Evolutionary conservation across 225 moss, liverwort and hornwort species (phyloP), one percentile per base, ranked within the genome.

Genomic region (Climacium dendroides): DNA sequence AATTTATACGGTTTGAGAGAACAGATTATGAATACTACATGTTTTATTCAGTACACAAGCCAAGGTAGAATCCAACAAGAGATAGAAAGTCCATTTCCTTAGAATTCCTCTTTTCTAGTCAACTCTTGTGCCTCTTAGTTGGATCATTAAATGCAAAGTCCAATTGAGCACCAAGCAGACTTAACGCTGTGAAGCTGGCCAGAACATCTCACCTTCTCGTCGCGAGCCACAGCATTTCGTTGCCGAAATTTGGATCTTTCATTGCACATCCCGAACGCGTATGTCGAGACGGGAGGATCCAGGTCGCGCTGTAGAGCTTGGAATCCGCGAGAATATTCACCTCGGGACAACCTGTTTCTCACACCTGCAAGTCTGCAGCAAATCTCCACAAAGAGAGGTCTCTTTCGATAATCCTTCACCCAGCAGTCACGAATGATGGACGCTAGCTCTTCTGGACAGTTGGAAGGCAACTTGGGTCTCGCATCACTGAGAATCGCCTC

Each of bases 181-280:
- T 81, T 74, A 74, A 66, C 39, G 52, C 37, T 48, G 35, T 58
- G 53, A 70, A 19, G 61, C 55, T 71, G 86, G 65, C 57, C 63
- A 71, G 64, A 29, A 75, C 41, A 60, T 59, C 86, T 88, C 67
- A 91, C 91, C 90, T 80, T 74, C 18, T 75, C 76, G 12, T 62
- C 83, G 60, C 55, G 69, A 66, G 83, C 60, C 19, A 75, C 37
- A 23, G 85, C 86, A 76, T 70, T 88, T 80, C 88, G 88, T 84
- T 89, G 90, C 74, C 92, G 86, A 32, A 92, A 83, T 41, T 90
- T 88, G 26, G 92, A 90, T 64, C 90, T 83, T 75, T 84, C 86
- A 30, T 76, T 90, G 71, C 80, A 90, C 84, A 90, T 81, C 74
- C 83, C 83, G 13, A 18, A 59, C 43, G 85, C 85, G 35, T 90